phyloP scores from a whole-genome alignment of 495 filamentous ascomycete genomes.

The Astrothelium subdiscretum region DNA sequence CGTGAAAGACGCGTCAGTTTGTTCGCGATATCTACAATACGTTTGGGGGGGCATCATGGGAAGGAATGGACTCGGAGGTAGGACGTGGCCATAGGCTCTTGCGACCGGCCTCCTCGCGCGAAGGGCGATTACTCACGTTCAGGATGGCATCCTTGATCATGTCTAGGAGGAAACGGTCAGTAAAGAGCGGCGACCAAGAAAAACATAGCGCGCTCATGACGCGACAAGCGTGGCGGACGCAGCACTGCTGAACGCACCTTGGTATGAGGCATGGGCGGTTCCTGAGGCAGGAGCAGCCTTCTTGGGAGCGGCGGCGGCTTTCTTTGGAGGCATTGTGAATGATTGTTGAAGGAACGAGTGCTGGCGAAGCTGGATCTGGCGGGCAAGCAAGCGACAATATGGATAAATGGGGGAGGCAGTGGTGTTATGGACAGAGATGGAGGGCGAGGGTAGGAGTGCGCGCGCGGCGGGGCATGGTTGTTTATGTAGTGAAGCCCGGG shows the following conservation, averaged over 20 bases:
- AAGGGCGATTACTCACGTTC: slow-evolving; percentile 42
- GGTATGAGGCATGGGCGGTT: slow-evolving; percentile 42
- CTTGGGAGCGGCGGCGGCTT: slow-evolving; percentile 37
- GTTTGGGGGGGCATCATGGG: slow-evolving; percentile 3
- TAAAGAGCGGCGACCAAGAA: slow-evolving; percentile 20
- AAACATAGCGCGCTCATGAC: slow-evolving; percentile 10
- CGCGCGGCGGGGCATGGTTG: neutral
- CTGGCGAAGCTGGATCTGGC: slow-evolving; percentile 2
- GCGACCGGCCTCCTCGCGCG: slow-evolving; percentile 29
- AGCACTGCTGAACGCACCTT: slow-evolving; percentile 27
- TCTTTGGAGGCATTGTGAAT: slow-evolving; percentile 54
- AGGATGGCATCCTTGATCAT: slow-evolving; percentile 61
- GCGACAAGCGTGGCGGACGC: slow-evolving; percentile 10
- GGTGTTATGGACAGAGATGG: neutral
- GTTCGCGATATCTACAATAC: slow-evolving; percentile 9
- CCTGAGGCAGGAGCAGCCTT: slow-evolving; percentile 41
- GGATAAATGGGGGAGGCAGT: neutral
- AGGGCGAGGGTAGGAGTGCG: neutral
- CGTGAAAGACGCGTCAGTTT: slow-evolving; percentile 36
- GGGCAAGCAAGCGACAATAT: neutral
- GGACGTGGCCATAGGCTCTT: slow-evolving; percentile 9
- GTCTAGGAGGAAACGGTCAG: slow-evolving; percentile 38
- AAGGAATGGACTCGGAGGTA: slow-evolving; percentile 14
- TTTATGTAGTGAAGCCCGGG: slow-evolving; percentile 1
- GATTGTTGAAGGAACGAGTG: slow-evolving; percentile 4